Evolutionary conservation across 2,329 filamentous ascomycete genomes (phyloP), one percentile per base, ranked within the genome.

Genomic region (Alternaria sp.): DNA sequence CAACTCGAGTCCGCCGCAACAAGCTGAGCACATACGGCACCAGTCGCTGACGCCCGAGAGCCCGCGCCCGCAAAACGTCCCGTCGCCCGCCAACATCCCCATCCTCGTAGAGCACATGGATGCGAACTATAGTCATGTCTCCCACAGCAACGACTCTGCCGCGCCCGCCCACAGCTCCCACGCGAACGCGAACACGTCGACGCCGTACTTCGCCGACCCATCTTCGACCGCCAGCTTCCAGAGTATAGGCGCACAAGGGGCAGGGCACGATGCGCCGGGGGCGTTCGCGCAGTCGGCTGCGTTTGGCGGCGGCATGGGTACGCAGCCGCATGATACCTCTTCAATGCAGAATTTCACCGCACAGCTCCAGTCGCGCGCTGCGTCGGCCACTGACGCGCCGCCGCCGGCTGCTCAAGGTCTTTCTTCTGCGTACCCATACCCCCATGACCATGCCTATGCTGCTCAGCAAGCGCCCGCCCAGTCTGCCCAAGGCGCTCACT

Each of bases 61-160:
- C 77, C 90, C 90, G 75, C 88, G 89, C 72, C 90, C 90, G 70
- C 80, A 91, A 72, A 88, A 92, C 79, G 83, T 89, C 69, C 86
- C 89, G 69, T 87, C 90, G 79, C 89, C 89, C 57, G 86, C 88
- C 71, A 90, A 88, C 70, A 91, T 92, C 63, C 89, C 90, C 61
- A 87, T 92, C 58, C 67, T 92, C 74, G 86, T 89, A 76, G 89
- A 90, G 76, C 89, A 91, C 81, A 92, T 88, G 87, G 89, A 92
- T 80, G 88, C 89, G 58, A 82, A 87, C 71, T 90, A 91, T 84
- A 89, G 90, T 81, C 88, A 90, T 78, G 88, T 88, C 60, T 84
- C 88, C 58, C 86, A 85, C 66, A 87, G 88, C 83, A 86, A 83
- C 74, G 64, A 63, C 67, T 58, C 60, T 47, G 30, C 47, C 46